phyloP scores from a whole-genome alignment of 139 green algal genomes.

The Astrephomene gubernaculifera region DNA sequence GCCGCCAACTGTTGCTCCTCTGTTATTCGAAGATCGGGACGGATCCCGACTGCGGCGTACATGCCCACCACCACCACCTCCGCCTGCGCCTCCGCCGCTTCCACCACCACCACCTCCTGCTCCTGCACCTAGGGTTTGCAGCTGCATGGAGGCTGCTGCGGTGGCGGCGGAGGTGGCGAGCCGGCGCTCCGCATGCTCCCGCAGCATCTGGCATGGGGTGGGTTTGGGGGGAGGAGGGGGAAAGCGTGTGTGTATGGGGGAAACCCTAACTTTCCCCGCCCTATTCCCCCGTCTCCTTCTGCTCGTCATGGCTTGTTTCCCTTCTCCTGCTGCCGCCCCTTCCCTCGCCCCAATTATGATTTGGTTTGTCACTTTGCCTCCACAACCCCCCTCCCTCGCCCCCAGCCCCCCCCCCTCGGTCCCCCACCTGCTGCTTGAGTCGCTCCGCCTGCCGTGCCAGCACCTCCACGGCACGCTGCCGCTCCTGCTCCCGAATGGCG shows the following conservation, averaged over 20 bases:
- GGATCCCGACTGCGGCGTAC: too few relatives aligned
- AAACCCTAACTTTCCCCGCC: too few relatives aligned
- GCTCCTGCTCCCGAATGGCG: constrained; percentile 41
- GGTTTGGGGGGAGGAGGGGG: background rate
- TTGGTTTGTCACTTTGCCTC: background rate
- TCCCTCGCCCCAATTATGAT: background rate
- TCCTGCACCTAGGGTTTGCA: background rate
- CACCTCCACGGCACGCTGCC: constrained; percentile 32
- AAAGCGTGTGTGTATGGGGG: background rate
- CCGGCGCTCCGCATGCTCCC: constrained; percentile 39
- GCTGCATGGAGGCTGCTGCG: background rate
- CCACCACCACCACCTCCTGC: too few relatives aligned
- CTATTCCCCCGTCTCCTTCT: too few relatives aligned
- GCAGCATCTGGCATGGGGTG: constrained; percentile 10
- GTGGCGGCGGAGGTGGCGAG: constrained; percentile 1
- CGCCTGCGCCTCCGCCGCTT: too few relatives aligned
- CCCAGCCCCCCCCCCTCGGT: background rate
- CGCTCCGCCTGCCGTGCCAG: constrained; percentile 16
- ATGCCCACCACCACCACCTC: too few relatives aligned
- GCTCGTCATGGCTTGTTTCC: too few relatives aligned
- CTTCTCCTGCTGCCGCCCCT: background rate
- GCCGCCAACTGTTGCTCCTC: too few relatives aligned
- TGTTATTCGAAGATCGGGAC: too few relatives aligned
- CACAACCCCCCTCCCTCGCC: background rate
- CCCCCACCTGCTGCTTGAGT: constrained; percentile 37